Base-by-base conservation (phyloP, 1,139 yeast species). In the Saccharomycopsis hybrid region DNA sequence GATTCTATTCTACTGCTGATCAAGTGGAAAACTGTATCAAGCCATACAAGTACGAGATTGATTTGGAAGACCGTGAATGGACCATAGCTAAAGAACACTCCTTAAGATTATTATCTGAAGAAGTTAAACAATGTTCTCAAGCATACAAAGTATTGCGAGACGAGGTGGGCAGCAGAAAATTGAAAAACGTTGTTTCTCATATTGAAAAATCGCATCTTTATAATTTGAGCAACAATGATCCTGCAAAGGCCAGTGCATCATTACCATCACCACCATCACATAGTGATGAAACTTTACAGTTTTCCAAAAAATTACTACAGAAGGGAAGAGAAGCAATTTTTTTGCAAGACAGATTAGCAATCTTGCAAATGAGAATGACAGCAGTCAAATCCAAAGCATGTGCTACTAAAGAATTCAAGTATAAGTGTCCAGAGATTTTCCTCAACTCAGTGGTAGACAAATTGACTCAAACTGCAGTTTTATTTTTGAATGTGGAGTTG, bases 1-100 rank as follows among this genome's bases (percentile, higher is more conserved):
- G 92, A 56, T 92, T 78, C 63, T 88, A 84, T 58, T 84, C 96
- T 1, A 92, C 98, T 0, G 95, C 98, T 0, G 98, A 94, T 64
- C 98, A 94, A 64, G 98, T 94, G 13, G 99, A 94, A 62, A 94
- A 92, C 65, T 90, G 97, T 69, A 90, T 94, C 61, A 94, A 94
- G 65, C 98, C 98, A 1, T 92, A 84, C 69, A 94, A 94, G 67
- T 92, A 92, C 65, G 98, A 94, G 63, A 90, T 94, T 55, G 98
- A 94, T 63, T 78, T 92, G 44, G 98, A 92, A 62, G 96, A 89
- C 60, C 75, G 96, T 43, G 98, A 94, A 64, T 94, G 99, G 99
- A 69, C 73, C 39, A 64, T 77, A 11, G 83, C 96, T 40, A 79
- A 87, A 56, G 95, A 86, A 32, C 95, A 85, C 62, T 77, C 97